Percentiles rank a stretch among this genome's conserved stretches.
phyloP scores from a whole-genome alignment of 2,329 filamentous ascomycete genomes.

The Neoscytalidium dimidiatum region DNA sequence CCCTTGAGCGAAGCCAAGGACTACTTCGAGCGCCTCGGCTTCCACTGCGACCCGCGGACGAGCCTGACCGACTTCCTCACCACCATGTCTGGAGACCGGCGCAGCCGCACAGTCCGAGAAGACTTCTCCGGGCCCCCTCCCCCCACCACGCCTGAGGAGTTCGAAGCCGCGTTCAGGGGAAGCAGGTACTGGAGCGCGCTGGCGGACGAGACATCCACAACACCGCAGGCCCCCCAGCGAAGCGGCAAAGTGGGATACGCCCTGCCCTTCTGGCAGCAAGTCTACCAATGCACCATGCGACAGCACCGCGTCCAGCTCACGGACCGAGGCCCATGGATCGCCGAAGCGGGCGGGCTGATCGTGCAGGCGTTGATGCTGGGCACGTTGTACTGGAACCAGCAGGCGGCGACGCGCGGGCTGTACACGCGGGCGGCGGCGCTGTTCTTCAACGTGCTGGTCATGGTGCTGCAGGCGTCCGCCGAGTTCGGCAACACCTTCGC shows the following conservation, averaged over 20 bases:
- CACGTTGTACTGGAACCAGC: neutral
- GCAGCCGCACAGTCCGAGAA: neutral
- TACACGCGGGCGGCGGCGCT: neutral
- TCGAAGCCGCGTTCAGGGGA: neutral
- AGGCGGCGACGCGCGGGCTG: neutral
- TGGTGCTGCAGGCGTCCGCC: neutral
- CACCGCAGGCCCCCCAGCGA: neutral
- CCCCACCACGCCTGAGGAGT: neutral
- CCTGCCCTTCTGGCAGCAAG: neutral
- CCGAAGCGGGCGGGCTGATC: neutral
- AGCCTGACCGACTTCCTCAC: constrained; percentile 77
- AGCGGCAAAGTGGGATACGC: neutral
- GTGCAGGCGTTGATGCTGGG: neutral
- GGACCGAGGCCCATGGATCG: neutral
- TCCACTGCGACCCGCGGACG: constrained; percentile 65
- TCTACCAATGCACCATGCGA: neutral
- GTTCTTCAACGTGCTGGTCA: neutral
- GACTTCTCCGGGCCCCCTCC: neutral
- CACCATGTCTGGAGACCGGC: neutral
- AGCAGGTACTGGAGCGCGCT: neutral
- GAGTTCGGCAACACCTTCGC: neutral
- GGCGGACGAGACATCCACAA: neutral
- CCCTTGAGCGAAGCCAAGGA: constrained; percentile 58
- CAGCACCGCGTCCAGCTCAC: neutral
- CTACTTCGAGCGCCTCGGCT: constrained; percentile 71